A percentile compares a stretch with the other conserved stretches of the same genome.
These are phyloP conservation scores for Pestalotiopsis sp. DNA, from an alignment of 2,329 filamentous ascomycete species.

Conservation along the genomic window DNA sequence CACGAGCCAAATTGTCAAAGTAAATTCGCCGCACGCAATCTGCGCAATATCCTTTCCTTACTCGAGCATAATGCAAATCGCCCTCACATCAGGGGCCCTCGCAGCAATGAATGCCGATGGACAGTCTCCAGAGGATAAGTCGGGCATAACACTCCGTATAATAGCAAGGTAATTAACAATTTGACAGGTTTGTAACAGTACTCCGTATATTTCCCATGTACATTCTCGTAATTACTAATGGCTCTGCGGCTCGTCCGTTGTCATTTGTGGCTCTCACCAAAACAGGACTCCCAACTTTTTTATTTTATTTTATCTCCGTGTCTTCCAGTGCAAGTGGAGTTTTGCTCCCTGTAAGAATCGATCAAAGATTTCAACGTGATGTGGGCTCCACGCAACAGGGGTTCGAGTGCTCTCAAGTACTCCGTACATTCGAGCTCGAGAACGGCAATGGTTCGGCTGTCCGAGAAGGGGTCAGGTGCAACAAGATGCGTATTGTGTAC, in stretches of 20 bases:
- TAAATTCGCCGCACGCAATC: neutral
- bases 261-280: neutral
- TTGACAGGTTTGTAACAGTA: neutral
- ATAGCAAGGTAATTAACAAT: too few relatives aligned
- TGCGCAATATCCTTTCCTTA: neutral
- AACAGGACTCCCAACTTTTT: neutral
- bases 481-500: neutral
- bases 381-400: neutral
- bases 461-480: neutral
- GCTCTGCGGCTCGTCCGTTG: neutral
- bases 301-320: neutral
- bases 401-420: neutral
- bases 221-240: neutral
- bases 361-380: conserved; percentile 11
- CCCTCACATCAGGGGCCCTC: neutral
- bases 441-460: neutral
- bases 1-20: neutral
- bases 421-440: neutral
- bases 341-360: neutral
- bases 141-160: too few relatives aligned
- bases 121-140: too few relatives aligned
- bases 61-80: neutral
- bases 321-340: neutral
- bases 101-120: too few relatives aligned
- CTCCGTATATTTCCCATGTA: neutral